A percentile compares a stretch with the other conserved stretches of the same genome.
Evolutionary conservation across 2,329 filamentous ascomycete species (phyloP).

Genomic region (Aspergillus sp.): DNA sequence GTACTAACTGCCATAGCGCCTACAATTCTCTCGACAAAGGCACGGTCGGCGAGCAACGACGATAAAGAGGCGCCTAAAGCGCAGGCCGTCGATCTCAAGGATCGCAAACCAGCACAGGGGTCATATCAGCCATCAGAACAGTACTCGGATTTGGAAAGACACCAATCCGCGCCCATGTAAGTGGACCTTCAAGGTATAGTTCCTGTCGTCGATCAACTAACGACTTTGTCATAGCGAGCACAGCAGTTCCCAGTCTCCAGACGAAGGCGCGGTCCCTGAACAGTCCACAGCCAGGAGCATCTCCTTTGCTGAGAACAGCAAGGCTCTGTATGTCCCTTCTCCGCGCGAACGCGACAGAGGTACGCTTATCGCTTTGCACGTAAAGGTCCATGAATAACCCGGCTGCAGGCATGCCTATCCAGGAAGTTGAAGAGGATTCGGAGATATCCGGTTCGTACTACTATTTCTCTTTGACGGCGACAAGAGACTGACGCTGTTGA

Average conservation of each 20-base stretch:
- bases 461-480: background rate
- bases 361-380: background rate
- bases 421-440: background rate
- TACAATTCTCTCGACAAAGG: background rate
- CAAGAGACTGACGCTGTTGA: background rate
- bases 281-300: background rate
- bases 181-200: background rate
- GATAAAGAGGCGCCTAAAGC: background rate
- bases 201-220: background rate
- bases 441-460: too few species aligned
- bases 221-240: background rate
- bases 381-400: background rate
- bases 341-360: slow-evolving; percentile 20
- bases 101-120: background rate
- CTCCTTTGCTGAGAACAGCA: background rate
- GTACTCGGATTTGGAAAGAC: background rate
- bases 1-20: background rate
- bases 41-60: background rate
- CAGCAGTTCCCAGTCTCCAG: background rate
- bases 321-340: slow-evolving; percentile 23
- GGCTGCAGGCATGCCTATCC: background rate
- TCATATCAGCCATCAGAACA: background rate
- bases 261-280: background rate
- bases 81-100: background rate
- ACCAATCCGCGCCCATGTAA: background rate